These are phyloP conservation scores for Centrapalus pauciflorus DNA, from an alignment of 129 eudicot genomes.

Conservation along the genomic window DNA sequence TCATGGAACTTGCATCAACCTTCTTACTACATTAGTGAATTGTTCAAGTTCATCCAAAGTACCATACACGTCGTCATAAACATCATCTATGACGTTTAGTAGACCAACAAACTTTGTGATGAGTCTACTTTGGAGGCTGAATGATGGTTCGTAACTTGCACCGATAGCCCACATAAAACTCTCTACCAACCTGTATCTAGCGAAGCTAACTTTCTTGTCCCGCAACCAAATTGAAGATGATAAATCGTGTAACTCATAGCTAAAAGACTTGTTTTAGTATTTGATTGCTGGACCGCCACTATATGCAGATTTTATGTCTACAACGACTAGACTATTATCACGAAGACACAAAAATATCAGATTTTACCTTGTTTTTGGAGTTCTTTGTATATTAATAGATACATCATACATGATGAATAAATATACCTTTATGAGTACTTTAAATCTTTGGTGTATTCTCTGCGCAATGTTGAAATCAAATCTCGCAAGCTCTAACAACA, in stretches of 20 bases:
- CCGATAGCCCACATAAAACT: conserved; percentile 36
- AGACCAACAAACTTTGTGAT: conserved; percentile 21
- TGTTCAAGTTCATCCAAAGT: too few relatives aligned
- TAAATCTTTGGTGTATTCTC: conserved; percentile 24
- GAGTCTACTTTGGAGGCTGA: conserved; percentile 20
- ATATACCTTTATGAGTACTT: conserved; percentile 22
- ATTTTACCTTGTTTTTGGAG: background rate
- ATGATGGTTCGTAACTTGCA: conserved; percentile 27
- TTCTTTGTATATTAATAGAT: too few relatives aligned
- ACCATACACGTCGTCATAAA: too few relatives aligned
- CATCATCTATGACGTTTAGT: conserved; percentile 33
- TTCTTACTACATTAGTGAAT: conserved; percentile 32
- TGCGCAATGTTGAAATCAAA: conserved; percentile 31
- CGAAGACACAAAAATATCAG: too few relatives aligned
- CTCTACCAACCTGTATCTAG: conserved; percentile 42
- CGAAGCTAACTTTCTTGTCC: conserved; percentile 23
- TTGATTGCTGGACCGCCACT: too few relatives aligned
- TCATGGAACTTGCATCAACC: background rate
- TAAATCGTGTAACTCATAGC: too few relatives aligned
- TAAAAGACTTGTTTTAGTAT: background rate
- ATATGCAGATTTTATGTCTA: background rate
- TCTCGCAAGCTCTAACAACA: conserved; percentile 22
- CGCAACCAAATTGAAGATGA: too few relatives aligned
- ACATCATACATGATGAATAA: too few relatives aligned
- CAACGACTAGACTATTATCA: background rate